phyloP scores from a whole-genome alignment of 805 yeast species.

The Saccharomyces mikatae region DNA sequence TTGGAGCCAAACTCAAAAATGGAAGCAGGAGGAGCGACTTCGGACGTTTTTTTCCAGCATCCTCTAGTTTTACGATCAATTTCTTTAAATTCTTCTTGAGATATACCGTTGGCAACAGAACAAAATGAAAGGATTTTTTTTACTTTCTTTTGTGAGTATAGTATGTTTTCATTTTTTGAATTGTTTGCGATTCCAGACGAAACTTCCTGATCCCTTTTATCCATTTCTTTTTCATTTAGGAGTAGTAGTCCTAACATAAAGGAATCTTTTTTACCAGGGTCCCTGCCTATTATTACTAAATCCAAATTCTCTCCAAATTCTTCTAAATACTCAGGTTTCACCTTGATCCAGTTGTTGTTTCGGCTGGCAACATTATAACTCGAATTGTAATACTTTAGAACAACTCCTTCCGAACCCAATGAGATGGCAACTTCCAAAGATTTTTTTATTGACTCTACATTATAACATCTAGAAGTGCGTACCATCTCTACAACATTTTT shows the following conservation, averaged over 20 bases:
- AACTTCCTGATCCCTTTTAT: background rate
- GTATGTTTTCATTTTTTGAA: background rate
- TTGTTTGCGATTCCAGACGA: background rate
- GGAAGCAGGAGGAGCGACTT: conserved; percentile 34
- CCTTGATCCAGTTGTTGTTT: conserved; percentile 68
- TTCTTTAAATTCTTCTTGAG: conserved; percentile 49
- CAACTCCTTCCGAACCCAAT: conserved; percentile 70
- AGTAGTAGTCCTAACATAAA: conserved; percentile 66
- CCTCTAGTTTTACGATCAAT: conserved; percentile 51
- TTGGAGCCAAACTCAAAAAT: conserved; percentile 49
- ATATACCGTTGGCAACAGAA: conserved; percentile 77
- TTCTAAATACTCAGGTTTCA: conserved; percentile 84
- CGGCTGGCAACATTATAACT: conserved; percentile 56
- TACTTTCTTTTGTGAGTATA: conserved; percentile 5
- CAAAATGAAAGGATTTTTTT: conserved; percentile 57
- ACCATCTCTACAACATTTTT: conserved; percentile 43
- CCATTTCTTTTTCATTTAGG: conserved; percentile 28
- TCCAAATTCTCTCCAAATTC: conserved; percentile 85
- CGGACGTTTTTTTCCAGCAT: conserved; percentile 47
- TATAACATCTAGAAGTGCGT: conserved; percentile 32
- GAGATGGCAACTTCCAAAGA: conserved; percentile 53
- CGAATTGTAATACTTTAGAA: conserved; percentile 57
- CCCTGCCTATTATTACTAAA: conserved; percentile 68
- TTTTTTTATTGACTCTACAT: conserved; percentile 45
- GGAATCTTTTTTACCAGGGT: conserved; percentile 58